Evolutionary conservation across 768 basidiomycete genomes (phyloP), one percentile per base, ranked within the genome.

Genomic region (Pleurotus citrinopileatus): DNA sequence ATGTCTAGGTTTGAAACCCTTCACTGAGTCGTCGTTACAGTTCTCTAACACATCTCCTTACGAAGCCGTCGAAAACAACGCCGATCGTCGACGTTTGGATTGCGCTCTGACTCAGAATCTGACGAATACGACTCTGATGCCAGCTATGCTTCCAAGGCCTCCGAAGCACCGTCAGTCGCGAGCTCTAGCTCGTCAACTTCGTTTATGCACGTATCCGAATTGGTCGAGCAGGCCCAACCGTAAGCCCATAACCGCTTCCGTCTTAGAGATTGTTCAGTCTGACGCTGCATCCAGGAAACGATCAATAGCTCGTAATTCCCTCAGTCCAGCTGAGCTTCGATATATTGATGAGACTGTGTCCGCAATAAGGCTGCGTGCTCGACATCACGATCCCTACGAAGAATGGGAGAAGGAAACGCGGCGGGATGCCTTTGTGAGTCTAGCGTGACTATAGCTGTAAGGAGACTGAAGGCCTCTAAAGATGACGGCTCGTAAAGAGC

Each of bases 361-460:
- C 12, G 72, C 80, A 20, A 81, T 82, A 59, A 73, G 80, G 26
- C 68, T 78, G 27, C 74, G 78, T 27, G 73, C 77, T 17, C 74
- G 75, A 47, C 74, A 81, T 71, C 69, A 75, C 57, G 80, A 82
- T 57, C 78, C 78, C 54, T 82, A 81, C 56, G 80, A 81, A 65
- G 77, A 81, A 60, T 82, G 81, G 80, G 75, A 81, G 65, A 72
- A 73, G 54, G 67, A 75, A 56, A 76, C 77, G 54, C 71, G 78
- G 42, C 73, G 72, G 62, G 77, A 81, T 61, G 75, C 80, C 22
- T 76, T 79, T 57, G 79, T 81, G 62, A 55, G 79, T 69, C 6
- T 25, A n/a, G 22, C 43, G 15, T 10, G 2, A 7, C 3, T 38
- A 6, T 13, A 17, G 4, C n/a, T 22, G 9, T 3, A 4, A 13